phyloP scores from a whole-genome alignment of 2,329 filamentous ascomycete species.

The Colletotrichum sansevieriae region DNA sequence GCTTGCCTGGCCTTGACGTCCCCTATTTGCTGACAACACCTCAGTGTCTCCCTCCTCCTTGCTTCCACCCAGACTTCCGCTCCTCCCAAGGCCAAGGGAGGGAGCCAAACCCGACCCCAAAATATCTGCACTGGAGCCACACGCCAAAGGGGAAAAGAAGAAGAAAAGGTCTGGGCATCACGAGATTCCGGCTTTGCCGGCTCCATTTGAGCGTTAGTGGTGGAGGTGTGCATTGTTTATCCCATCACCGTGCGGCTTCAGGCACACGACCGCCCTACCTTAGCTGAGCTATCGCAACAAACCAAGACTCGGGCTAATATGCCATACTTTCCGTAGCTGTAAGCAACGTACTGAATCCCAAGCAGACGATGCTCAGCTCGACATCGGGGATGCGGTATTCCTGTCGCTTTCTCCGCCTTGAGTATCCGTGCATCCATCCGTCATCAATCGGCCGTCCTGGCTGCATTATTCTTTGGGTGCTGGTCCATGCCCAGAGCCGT shows the following conservation, averaged over 20 bases:
- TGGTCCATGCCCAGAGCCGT: slow-evolving; percentile 34
- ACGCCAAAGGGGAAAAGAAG: too few relatives aligned
- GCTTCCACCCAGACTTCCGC: slow-evolving; percentile 37
- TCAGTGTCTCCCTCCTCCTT: background rate
- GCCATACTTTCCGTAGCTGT: slow-evolving; percentile 1
- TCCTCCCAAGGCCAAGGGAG: slow-evolving; percentile 40
- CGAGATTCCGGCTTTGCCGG: slow-evolving; percentile 27
- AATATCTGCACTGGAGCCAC: background rate
- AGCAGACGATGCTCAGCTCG: too few relatives aligned
- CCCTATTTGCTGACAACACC: slow-evolving; percentile 8
- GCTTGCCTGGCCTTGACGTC: slow-evolving; percentile 23
- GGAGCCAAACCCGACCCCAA: slow-evolving; percentile 27
- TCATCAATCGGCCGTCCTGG: slow-evolving; percentile 23
- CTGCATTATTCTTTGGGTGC: slow-evolving; percentile 13
- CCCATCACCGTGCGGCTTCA: slow-evolving; percentile 7
- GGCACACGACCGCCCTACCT: slow-evolving; percentile 1
- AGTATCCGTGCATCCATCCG: background rate
- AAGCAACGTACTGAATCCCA: background rate
- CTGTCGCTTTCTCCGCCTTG: background rate
- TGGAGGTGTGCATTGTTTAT: background rate
- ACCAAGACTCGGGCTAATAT: slow-evolving; percentile 11
- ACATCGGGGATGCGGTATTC: too few relatives aligned
- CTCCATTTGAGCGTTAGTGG: background rate
- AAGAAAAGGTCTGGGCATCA: slow-evolving; percentile 22
- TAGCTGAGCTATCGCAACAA: slow-evolving; percentile 13